Base-by-base conservation (phyloP, 176 grass and related monocot genomes). In the Carex littledalei region DNA sequence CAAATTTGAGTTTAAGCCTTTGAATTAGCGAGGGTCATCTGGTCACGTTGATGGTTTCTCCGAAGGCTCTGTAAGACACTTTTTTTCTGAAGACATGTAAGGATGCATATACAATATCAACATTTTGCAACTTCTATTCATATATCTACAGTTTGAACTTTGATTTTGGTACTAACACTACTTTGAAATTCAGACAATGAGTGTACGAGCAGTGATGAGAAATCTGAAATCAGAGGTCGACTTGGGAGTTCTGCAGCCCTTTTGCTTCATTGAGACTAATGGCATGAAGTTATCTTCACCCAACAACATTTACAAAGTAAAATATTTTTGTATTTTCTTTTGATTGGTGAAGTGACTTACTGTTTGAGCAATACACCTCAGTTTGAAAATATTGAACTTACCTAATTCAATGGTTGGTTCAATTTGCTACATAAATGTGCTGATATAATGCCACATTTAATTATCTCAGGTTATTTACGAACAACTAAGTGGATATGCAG, bases 231-330 rank as follows among this genome's bases (percentile, higher is more conserved):
- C 89, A 58, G 93, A 98, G 81, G 84, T 95, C 70, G 93, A 95
- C 81, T 89, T 86, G 68, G 91, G 95, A 86, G 81, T 74, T 85
- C 53, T 98, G 76, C 88, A 84, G 84, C 88, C 91, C 2, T 98
- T 93, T 86, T 85, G 89, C 80, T 98, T 95, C 90, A 87, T 98
- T 66, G 93, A 95, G 80, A 98, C 94, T 67, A 98, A 98, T 88
- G 93, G 95, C 87, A 91, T 98, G 63, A 98, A 98, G 76, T 86
- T 98, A 81, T 80, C 95, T 77, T 90, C 95, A 81, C 95, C 95
- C 26, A 89, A 98, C 79, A 95, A 94, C 88, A 95, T 95, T 59
- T 98, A 98, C 35, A 98, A 92, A 87, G 95, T 98, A 87, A 79
- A 43, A 47, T 77, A 61, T 63, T 80, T 88, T 13, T 67, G 54